Evolutionary conservation across 352 stramenopile genomes (phyloP).

Genomic region (Phytophthora fragariaefolia): DNA sequence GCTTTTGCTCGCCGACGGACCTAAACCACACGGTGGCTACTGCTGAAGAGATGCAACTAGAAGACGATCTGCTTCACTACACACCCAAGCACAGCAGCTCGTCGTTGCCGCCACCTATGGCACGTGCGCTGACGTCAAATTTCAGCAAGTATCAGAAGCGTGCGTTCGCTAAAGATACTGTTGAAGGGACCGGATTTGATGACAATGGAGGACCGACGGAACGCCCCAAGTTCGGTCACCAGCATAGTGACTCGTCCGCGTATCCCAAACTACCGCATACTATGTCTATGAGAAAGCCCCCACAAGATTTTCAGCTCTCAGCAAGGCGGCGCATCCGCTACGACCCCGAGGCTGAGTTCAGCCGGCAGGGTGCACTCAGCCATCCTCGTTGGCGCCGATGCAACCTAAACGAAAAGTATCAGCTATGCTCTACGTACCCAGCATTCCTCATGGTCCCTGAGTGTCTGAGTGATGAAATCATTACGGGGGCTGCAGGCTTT

Average conservation of each 20-base stretch:
- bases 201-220: constrained; percentile 22
- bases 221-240: constrained; percentile 46
- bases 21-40: constrained; percentile 69
- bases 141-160: constrained; percentile 49
- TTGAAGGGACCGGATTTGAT: constrained; percentile 7
- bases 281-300: constrained; percentile 36
- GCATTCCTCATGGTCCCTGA: constrained; percentile 74
- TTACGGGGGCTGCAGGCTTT: constrained; percentile 70
- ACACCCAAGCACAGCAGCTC: constrained; percentile 59
- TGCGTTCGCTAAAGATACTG: constrained; percentile 38
- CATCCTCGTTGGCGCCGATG: constrained; percentile 77
- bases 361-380: constrained; percentile 61
- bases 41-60: constrained; percentile 58
- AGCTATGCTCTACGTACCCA: constrained; percentile 78
- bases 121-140: constrained; percentile 35
- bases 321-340: constrained; percentile 77
- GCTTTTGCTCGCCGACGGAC: constrained; percentile 79
- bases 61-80: constrained; percentile 68
- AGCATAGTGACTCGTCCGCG: constrained; percentile 47
- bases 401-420: constrained; percentile 69
- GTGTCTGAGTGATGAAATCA: constrained; percentile 67
- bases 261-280: constrained; percentile 27
- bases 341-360: constrained; percentile 65
- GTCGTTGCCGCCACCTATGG: constrained; percentile 41
- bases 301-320: constrained; percentile 43